A percentile compares a stretch with the other conserved stretches of the same genome.
Conservation (phyloP, 306 rosid genomes). For the Pueraria montana region DNA sequence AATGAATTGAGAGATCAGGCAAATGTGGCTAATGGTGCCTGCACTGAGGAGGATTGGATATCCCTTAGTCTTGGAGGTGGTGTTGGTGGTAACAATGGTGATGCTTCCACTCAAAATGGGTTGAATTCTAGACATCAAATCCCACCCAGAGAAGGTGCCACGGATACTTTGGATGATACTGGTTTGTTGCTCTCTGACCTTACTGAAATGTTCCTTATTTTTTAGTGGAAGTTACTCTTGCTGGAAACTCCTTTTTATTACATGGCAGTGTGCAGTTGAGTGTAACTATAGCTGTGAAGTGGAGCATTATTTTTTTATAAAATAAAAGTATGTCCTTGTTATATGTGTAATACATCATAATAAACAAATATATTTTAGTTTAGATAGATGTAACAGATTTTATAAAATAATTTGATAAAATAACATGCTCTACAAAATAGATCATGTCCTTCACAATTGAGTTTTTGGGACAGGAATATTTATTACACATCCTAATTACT, state of each 20-base stretch:
- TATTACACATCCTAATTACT: background rate
- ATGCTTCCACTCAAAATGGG: constrained; percentile 72
- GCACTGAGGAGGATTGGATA: constrained; percentile 93
- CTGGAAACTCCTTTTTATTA: background rate
- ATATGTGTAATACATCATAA: background rate
- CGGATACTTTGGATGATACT: constrained; percentile 72
- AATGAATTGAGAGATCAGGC: constrained; percentile 82
- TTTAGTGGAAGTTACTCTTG: constrained; percentile 11
- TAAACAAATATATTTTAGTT: background rate
- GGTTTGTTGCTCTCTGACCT: constrained; percentile 66
- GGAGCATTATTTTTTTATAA: background rate
- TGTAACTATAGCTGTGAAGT: background rate
- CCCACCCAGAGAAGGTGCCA: constrained; percentile 63
- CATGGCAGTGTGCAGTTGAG: background rate
- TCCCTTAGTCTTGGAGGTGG: constrained; percentile 94
- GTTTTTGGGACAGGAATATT: background rate
- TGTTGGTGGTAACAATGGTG: constrained; percentile 68
- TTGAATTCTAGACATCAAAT: constrained; percentile 67
- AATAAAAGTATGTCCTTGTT: background rate
- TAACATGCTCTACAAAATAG: background rate
- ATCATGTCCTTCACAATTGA: background rate
- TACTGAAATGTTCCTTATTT: constrained; percentile 6
- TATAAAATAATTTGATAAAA: background rate
- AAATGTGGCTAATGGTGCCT: constrained; percentile 82
- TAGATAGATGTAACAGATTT: background rate